Base-by-base conservation (phyloP, 108 stramenopile genomes). In the Pelagomonas calceolata region DNA sequence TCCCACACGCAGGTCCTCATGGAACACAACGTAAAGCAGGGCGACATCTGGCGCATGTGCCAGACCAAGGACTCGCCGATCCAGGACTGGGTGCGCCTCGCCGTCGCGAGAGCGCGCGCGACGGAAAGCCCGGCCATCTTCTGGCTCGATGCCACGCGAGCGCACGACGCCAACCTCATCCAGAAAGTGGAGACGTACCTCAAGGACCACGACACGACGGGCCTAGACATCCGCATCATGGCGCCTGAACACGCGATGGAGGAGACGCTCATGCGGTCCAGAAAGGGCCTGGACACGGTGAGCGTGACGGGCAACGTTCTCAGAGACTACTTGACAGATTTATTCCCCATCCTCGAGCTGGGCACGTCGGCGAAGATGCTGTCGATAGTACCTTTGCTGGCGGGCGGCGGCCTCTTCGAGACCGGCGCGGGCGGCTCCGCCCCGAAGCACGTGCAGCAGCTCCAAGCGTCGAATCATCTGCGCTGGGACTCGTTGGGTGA, bases 11-110 rank as follows among this genome's bases (percentile, higher is more conserved):
- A 87, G 79, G 85, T n/a, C n/a, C n/a, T 74, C 33, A 60, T 85
- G 51, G 83, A 87, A 68, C 93, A 92, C 71, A 35, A 33, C 33
- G 94, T 95, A 29, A 85, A 87, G 64, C 73, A 80, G 46, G 94
- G 94, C n/a, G 94, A 95, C 68, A 84, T 95, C 75, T 95, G 92
- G 91, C 80, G 94, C 39, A 92, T 92, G 94, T 92, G 92, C 73
- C 91, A 92, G 79, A 91, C 91, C 36, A 92, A 92, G 81, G 94
- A 95, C 73, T 87, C 83, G 31, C 87, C 94, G 67, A 91, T 95
- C 73, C 78, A 83, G 37, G 94, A 95, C 79, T 95, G 94, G 94
- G 94, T 95, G 43, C 82, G 80, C 33, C 78, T 95, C 46, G 92
- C 94, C 37, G 92, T 95, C 32, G 68, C 81, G 34, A 80, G 94